Evolutionary conservation across 257 asterid species (phyloP), one percentile per base, ranked within the genome.

Genomic region (Solanum habrochaites): DNA sequence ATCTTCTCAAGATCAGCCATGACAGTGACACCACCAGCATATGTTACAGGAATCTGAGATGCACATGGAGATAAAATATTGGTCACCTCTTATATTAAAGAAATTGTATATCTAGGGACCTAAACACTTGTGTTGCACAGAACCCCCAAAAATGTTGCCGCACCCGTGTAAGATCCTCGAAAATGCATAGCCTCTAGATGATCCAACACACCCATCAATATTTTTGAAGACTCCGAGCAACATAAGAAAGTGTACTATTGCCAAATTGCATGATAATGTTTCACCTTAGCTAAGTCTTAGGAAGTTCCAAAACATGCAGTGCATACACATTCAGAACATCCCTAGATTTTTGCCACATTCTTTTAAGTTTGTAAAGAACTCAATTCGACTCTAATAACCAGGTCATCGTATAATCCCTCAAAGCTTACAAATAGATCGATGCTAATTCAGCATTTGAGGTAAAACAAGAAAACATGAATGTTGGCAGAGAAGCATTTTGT

Each of bases 11-110:
- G 88, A 91, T 97, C 99, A 62, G 88, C 95, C 94, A 94, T 92
- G 47, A 85, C 85, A 7, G 94, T 94, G 72, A 95, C 99, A 47
- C 99, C 98, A 71, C 98, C 99, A 77, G 99, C 99, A 88, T 97
- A 96, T 49, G 99, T 97, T 89, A 94, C 98, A 0, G 98, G 99
- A 89, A 97, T 95, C 99, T 97, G 83, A 56, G 77, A 90, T 27
- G 45, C 71, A 89, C 18, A 60, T 66, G 70, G 27, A 69, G 21
- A 83, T 18, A 70, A 18, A 74, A 83, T 49, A 31, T 69, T 11
- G 83, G 85, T 49, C 69, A 80, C 43, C 21, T 74, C 58, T 40
- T 37, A 21, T 37, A 73, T 75, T 12, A 75, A 75, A 75, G 11
- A 13, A 75, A 75, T 75, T 42, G 11, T 40, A 11, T 58, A 75